Conservation (phyloP, 768 basidiomycete genomes). For the Podaxis sp. region DNA sequence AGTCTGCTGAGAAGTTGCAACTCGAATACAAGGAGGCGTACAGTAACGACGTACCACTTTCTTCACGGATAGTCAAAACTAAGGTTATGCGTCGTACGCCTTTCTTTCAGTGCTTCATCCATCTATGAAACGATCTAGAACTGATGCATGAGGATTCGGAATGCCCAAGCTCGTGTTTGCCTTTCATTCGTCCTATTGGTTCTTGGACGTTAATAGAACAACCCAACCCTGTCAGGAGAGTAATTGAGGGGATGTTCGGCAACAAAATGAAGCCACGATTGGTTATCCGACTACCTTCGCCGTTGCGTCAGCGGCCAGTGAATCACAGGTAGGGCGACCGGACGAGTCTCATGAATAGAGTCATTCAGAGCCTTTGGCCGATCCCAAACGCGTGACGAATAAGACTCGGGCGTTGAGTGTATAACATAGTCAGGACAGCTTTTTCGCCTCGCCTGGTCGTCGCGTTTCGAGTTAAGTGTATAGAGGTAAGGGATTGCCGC, state of each 20-base stretch:
- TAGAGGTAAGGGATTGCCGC: background rate
- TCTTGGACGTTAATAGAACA: background rate
- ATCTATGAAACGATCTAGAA: constrained; percentile 1
- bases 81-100: background rate
- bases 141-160: constrained; percentile 6
- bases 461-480: background rate
- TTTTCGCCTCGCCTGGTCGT: background rate
- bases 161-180: constrained; percentile 9
- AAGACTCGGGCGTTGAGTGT: background rate
- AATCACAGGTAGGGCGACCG: background rate
- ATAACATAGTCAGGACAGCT: background rate
- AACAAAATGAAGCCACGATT: background rate
- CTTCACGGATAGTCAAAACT: constrained; percentile 1
- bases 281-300: background rate
- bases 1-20: background rate
- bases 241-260: background rate
- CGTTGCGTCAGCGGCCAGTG: background rate
- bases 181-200: constrained; percentile 5
- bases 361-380: background rate
- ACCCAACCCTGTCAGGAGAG: background rate
- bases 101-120: background rate
- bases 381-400: background rate
- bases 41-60: background rate
- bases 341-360: background rate
- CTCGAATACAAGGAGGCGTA: background rate